Conservation (phyloP, 2,329 filamentous ascomycete species). For the Epichloe gansuensis region DNA sequence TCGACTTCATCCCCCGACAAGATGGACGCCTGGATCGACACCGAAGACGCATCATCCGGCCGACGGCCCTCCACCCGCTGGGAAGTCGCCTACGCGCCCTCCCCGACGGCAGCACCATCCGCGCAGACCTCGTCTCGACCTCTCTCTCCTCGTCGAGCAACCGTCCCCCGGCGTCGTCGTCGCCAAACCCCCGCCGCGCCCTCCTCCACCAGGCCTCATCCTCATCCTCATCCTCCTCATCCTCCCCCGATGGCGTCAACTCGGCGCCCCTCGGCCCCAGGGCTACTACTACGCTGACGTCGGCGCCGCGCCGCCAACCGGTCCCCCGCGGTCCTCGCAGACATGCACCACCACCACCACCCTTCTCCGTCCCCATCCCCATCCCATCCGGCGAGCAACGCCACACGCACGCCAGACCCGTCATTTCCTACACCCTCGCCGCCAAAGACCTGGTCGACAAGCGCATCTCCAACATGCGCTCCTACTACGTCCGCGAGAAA, state of each 20-base stretch:
- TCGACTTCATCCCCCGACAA: conserved; percentile 77
- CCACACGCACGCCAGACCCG: conserved; percentile 30
- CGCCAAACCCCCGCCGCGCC: background rate
- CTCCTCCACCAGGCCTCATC: background rate
- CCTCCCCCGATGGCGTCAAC: conserved; percentile 15
- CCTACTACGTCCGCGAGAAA: conserved; percentile 32
- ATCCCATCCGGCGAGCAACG: background rate
- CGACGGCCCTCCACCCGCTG: conserved; percentile 40
- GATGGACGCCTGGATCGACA: conserved; percentile 60
- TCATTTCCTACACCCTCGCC: conserved; percentile 43
- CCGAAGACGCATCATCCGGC: conserved; percentile 42
- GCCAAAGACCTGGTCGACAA: conserved; percentile 48
- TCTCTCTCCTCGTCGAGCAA: conserved; percentile 4
- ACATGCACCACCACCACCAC: conserved; percentile 10
- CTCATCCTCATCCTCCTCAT: conserved; percentile 2
- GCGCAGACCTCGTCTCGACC: conserved; percentile 23
- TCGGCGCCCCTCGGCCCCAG: conserved; percentile 27
- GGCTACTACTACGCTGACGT: conserved; percentile 13
- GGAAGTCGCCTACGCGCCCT: conserved; percentile 60
- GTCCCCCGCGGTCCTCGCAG: background rate
- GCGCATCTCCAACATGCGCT: conserved; percentile 47
- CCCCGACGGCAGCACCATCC: conserved; percentile 37
- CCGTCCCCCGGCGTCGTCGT: conserved; percentile 4
- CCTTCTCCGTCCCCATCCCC: background rate
- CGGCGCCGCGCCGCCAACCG: conserved; percentile 1